These are phyloP conservation scores for Candida stauntonica DNA, from an alignment of 805 yeast genomes.

Conservation along the genomic window DNA sequence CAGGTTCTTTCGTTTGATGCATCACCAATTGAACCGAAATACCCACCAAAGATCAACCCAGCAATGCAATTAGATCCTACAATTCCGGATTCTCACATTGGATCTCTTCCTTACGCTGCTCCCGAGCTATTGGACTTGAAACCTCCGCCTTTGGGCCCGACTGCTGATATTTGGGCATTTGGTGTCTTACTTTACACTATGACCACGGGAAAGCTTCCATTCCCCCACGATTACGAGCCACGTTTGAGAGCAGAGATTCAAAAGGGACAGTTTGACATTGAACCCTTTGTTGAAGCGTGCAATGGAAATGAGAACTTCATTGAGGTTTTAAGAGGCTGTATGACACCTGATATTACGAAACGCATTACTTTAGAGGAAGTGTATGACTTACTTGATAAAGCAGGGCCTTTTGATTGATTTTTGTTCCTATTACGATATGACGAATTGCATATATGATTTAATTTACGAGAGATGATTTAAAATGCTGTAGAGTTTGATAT, in stretches of 20 bases:
- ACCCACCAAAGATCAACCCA: slow-evolving; percentile 2
- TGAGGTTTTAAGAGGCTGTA: slow-evolving; percentile 47
- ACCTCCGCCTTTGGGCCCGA: slow-evolving; percentile 57
- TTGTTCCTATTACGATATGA: neutral
- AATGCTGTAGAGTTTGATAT: too few species aligned
- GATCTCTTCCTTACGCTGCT: slow-evolving; percentile 89
- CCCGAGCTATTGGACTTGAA: slow-evolving; percentile 73
- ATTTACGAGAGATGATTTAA: too few species aligned
- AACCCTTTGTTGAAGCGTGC: slow-evolving; percentile 40
- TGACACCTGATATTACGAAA: slow-evolving; percentile 45
- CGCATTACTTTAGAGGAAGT: slow-evolving; percentile 48
- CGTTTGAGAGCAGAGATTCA: slow-evolving; percentile 67
- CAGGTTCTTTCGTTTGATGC: slow-evolving; percentile 13
- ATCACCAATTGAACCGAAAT: slow-evolving; percentile 15
- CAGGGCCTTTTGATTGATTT: slow-evolving; percentile 1
- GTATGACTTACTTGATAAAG: slow-evolving; percentile 8
- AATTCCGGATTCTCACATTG: slow-evolving; percentile 64
- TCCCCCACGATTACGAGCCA: slow-evolving; percentile 81
- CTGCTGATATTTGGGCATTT: slow-evolving; percentile 87
- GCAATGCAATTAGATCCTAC: slow-evolving; percentile 14
- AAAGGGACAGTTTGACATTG: slow-evolving; percentile 56
- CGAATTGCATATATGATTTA: too few species aligned
- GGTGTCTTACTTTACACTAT: slow-evolving; percentile 77
- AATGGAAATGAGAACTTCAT: slow-evolving; percentile 26
- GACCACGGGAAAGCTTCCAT: slow-evolving; percentile 72